Base-by-base conservation (phyloP, 345 rosid species). In the Euphorbia peplus region DNA sequence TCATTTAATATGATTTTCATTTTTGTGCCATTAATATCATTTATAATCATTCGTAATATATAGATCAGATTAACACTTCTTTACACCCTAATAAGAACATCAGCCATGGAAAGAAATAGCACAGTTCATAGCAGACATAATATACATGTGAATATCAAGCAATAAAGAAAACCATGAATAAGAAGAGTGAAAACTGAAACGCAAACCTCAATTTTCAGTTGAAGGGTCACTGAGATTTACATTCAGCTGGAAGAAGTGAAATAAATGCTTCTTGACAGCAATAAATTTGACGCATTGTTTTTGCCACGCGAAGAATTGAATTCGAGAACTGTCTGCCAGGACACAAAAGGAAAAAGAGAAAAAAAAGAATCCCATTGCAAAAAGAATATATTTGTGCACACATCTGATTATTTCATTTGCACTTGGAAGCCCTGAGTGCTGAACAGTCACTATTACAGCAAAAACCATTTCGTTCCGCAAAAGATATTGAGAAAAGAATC, bases 221-320 rank as follows among this genome's bases (percentile, higher is more conserved):
- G 63, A 86, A 88, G 12, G 97, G 92, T 93, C 96, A 88, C 78
- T 86, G 90, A 16, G 89, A 89, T 59, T 88, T 86, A 71, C 86
- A 93, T 70, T 93, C 90, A 66, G n/a, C n/a, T 46, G n/a, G n/a
- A 46, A 46, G 3, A 46, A 46, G 83, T n/a, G n/a, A n/a, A n/a
- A n/a, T n/a, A n/a, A n/a, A n/a, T n/a, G n/a, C n/a, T n/a, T n/a
- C n/a, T n/a, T 87, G 86, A 22, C 73, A 83, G 55, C 89, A 86
- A 71, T 83, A 85, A 65, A 80, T 75, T 37, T 53, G 84, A 69
- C 88, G 88, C 90, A 90, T 44, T 88, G 87, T 74, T 92, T 92
- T 91, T 93, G 88, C 54, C 75, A 66, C 19, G 76, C n/a, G n/a
- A n/a, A 84, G 87, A 61, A 90, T 90, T 88, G 53, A 81, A 2